Evolutionary conservation across 192 early-diverging fungal species (phyloP), one percentile per base, ranked within the genome.

Genomic region (Obelidium mucronatum): DNA sequence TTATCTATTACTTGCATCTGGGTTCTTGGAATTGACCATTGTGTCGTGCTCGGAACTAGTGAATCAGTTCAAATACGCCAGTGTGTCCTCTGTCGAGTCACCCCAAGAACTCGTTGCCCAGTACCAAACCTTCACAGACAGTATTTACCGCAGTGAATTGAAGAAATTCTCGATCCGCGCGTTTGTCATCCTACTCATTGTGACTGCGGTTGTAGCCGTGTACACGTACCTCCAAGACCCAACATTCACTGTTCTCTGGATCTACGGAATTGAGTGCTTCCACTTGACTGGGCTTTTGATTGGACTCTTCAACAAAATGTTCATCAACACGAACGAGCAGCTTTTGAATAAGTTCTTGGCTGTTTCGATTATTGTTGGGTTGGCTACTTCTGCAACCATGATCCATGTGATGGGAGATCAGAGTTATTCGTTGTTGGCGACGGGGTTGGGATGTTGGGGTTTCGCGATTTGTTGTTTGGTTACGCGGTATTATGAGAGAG

Each of bases 301-400:
- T 6, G 72, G 72, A 6, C 72, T 84, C 11, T 84, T 84, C 71
- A 79, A 83, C 77, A 84, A 84, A 52, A 54, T 84, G 48, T 84
- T 84, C 67, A 79, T 84, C 51, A 72, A 68, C 34, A 55, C 70
- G 22, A 52, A 74, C 26, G 83, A 75, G 35, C 24, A 67, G 64
- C 40, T 67, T 0, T 40, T 81, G 13, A 85, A 82, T 59, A 15
- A 48, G 15, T 71, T 70, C 30, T 33, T 84, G 11, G 2, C 26
- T 4, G 44, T 80, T 35, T 40, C 69, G 3, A 24, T 85, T 26
- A 63, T 68, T 1, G 6, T 39, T 17, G 63, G 76, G 19, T 31
- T 85, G 6, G 80, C 19, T 17, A 55, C 51, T 37, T 59, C 62
- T 3, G 34, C 35, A 0, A 69, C 67, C 2, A 30, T 78, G 61